These are phyloP conservation scores for Phyllosticta capitalensis DNA, from an alignment of 2,329 filamentous ascomycete genomes.

Conservation along the genomic window DNA sequence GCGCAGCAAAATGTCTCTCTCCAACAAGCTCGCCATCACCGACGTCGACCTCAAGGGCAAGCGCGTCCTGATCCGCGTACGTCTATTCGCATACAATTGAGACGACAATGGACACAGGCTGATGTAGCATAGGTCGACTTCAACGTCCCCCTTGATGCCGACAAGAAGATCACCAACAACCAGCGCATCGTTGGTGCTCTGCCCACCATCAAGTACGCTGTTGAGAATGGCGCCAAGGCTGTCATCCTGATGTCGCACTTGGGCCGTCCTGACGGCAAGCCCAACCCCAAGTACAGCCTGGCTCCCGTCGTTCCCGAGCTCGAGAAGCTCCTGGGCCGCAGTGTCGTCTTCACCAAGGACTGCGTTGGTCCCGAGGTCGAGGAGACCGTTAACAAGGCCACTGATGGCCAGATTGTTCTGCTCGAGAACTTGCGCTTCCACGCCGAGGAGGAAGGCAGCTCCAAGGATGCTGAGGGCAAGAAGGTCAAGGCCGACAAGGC, in stretches of 20 bases:
- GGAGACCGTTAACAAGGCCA: slow-evolving; percentile 75
- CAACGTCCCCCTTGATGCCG: slow-evolving; percentile 91
- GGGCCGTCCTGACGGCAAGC: slow-evolving; percentile 84
- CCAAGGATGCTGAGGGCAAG: slow-evolving; percentile 87
- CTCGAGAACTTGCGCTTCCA: slow-evolving; percentile 99
- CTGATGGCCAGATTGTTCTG: slow-evolving; percentile 73
- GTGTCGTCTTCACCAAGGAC: slow-evolving; percentile 81
- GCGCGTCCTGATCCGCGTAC: slow-evolving; percentile 91
- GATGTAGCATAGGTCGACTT: slow-evolving; percentile 74
- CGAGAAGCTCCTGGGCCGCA: slow-evolving; percentile 78
- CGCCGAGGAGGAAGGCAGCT: slow-evolving; percentile 93
- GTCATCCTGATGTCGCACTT: slow-evolving; percentile 98
- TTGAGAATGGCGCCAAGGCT: slow-evolving; percentile 82
- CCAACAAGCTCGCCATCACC: slow-evolving; percentile 93
- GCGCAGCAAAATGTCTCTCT: slow-evolving; percentile 69
- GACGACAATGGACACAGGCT: background rate
- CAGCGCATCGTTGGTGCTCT: slow-evolving; percentile 96
- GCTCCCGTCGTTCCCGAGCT: slow-evolving; percentile 85
- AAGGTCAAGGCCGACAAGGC: slow-evolving; percentile 97
- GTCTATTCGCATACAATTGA: slow-evolving; percentile 26
- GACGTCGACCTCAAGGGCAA: slow-evolving; percentile 98
- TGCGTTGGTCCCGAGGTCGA: slow-evolving; percentile 86
- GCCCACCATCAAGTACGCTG: slow-evolving; percentile 88
- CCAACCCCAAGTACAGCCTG: slow-evolving; percentile 88
- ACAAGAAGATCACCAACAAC: slow-evolving; percentile 95